Conservation (phyloP, 805 yeast species). For the Candida takata region DNA sequence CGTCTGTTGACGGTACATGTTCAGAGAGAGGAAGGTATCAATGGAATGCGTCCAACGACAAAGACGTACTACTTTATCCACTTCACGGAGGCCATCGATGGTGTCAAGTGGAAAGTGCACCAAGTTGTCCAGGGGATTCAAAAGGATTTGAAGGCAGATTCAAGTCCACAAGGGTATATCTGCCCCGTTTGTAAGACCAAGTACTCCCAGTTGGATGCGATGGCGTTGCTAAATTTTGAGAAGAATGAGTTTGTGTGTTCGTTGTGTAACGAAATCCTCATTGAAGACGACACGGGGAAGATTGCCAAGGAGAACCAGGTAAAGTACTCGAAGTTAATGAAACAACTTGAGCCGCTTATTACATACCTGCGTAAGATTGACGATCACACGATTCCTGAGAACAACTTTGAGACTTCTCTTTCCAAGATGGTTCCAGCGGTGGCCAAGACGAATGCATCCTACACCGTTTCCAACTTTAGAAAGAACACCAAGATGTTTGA, state of each 20-base stretch:
- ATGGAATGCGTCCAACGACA: conserved; percentile 57
- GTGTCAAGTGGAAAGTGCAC: conserved; percentile 95
- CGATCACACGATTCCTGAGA: conserved; percentile 74
- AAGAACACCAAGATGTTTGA: conserved; percentile 38
- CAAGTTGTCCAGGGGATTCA: conserved; percentile 71
- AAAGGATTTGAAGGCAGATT: conserved; percentile 75
- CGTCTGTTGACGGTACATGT: conserved; percentile 62
- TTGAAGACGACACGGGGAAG: conserved; percentile 84
- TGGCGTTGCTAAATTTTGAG: conserved; percentile 73
- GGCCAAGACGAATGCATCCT: conserved; percentile 60
- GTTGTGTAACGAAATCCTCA: conserved; percentile 65
- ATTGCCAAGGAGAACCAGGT: conserved; percentile 78
- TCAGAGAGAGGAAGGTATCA: conserved; percentile 57
- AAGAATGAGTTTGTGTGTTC: conserved; percentile 78
- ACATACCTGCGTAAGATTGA: conserved; percentile 76
- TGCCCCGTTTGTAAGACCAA: conserved; percentile 82
- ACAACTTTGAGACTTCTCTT: conserved; percentile 80
- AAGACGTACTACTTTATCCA: conserved; percentile 84
- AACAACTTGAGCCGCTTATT: conserved; percentile 82
- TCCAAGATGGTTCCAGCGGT: conserved; percentile 82
- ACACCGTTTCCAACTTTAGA: conserved; percentile 47
- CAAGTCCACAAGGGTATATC: conserved; percentile 89
- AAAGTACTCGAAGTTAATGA: conserved; percentile 76
- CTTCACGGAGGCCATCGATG: conserved; percentile 88
- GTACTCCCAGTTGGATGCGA: conserved; percentile 82